These are phyloP conservation scores for Yamadazyma songkhlaensis DNA, from an alignment of 1,139 yeast genomes.

Conservation along the genomic window DNA sequence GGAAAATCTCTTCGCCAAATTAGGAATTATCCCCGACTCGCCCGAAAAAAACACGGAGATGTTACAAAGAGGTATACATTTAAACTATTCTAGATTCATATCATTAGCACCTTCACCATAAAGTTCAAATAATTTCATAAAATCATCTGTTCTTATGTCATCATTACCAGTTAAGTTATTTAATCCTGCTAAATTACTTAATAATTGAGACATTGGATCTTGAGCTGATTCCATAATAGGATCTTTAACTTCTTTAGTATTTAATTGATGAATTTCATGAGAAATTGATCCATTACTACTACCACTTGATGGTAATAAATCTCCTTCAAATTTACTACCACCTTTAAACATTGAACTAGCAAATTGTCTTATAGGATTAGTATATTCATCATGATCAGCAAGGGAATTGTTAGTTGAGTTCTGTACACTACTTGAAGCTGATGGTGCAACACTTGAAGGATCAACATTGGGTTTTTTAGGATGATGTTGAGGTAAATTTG, in stretches of 20 bases:
- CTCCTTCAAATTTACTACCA: neutral
- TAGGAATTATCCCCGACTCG: too few species aligned
- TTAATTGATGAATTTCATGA: neutral
- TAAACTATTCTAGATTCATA: conserved; percentile 10
- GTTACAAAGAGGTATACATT: too few species aligned
- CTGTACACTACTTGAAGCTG: neutral
- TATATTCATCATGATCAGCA: neutral
- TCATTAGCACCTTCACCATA: conserved; percentile 27
- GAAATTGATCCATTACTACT: neutral
- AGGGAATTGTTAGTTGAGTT: conserved; percentile 1
- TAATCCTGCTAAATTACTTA: conserved; percentile 6
- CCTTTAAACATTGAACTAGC: conserved; percentile 1
- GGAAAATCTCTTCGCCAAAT: too few species aligned
- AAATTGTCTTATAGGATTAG: conserved; percentile 2
- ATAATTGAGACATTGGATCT: conserved; percentile 5
- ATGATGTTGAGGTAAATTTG: conserved; percentile 5
- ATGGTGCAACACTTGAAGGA: neutral
- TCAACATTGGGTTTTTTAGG: conserved; percentile 4
- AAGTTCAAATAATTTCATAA: conserved; percentile 35
- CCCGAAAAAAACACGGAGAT: too few species aligned
- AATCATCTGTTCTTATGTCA: conserved; percentile 30
- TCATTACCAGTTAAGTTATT: conserved; percentile 8
- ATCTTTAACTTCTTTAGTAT: neutral
- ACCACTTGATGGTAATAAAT: neutral
- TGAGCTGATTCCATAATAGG: neutral